Evolutionary conservation across 768 basidiomycete genomes (phyloP).

Genomic region (Amanita thiersii): DNA sequence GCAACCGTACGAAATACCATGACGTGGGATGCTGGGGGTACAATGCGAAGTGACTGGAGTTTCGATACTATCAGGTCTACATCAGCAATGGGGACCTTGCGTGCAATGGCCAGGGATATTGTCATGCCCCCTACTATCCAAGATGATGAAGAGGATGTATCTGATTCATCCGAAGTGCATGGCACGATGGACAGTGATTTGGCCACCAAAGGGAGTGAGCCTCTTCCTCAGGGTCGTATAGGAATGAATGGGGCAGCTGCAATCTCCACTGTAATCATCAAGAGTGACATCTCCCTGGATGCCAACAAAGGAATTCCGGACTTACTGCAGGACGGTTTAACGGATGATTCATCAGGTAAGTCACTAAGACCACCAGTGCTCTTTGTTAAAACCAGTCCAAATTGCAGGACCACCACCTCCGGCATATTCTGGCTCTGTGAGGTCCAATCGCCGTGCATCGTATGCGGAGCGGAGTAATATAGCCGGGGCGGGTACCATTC

Average conservation of each 20-base stretch:
- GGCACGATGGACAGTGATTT: constrained; percentile 52
- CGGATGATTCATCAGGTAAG: constrained; percentile 36
- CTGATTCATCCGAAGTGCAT: constrained; percentile 30
- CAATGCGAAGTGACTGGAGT: constrained; percentile 90
- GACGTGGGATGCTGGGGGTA: constrained; percentile 65
- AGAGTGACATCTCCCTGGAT: constrained; percentile 27
- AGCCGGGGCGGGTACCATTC: constrained; percentile 59
- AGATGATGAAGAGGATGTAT: constrained; percentile 53
- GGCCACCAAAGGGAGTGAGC: constrained; percentile 61
- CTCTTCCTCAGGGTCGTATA: constrained; percentile 27
- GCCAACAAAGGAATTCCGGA: background rate
- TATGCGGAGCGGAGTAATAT: constrained; percentile 67
- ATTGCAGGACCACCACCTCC: constrained; percentile 53
- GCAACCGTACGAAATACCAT: constrained; percentile 49
- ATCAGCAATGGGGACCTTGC: constrained; percentile 71
- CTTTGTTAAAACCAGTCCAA: background rate
- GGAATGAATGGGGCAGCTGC: constrained; percentile 46
- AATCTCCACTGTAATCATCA: constrained; percentile 71
- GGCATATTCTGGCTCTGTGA: constrained; percentile 64
- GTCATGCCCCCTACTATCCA: constrained; percentile 31
- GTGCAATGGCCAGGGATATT: constrained; percentile 64
- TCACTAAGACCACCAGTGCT: constrained; percentile 22
- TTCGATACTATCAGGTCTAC: constrained; percentile 80
- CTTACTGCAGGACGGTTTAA: constrained; percentile 10
- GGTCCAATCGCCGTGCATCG: constrained; percentile 59